A percentile compares a stretch with the other conserved stretches of the same genome.
Conservation (phyloP, 2,329 filamentous ascomycete species). For the Diplodia intermedia region DNA sequence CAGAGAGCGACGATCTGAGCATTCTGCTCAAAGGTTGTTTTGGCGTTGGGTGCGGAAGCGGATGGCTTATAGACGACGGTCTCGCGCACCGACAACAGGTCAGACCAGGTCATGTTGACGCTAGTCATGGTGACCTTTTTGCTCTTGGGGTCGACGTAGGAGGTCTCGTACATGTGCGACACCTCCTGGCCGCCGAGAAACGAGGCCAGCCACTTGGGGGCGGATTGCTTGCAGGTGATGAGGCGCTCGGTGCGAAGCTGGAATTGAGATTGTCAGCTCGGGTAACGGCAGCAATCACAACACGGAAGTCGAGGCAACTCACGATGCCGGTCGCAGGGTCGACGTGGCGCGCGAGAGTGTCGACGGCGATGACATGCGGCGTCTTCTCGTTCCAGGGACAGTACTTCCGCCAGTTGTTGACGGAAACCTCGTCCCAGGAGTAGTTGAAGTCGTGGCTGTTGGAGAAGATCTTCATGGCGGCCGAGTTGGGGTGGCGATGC, state of each 20-base stretch:
- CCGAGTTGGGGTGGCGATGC: constrained; percentile 34
- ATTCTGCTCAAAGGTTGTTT: constrained; percentile 85
- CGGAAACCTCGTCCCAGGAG: constrained; percentile 97
- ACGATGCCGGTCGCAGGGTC: constrained; percentile 71
- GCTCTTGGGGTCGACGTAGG: constrained; percentile 82
- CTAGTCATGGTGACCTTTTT: constrained; percentile 97
- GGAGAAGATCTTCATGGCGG: constrained; percentile 90
- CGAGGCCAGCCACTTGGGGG: constrained; percentile 80
- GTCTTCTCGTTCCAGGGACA: constrained; percentile 98
- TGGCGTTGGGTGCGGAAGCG: constrained; percentile 56
- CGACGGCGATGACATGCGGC: constrained; percentile 94
- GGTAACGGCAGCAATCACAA: not conserved
- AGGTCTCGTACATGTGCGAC: constrained; percentile 92
- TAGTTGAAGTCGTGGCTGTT: constrained; percentile 92
- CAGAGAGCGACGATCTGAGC: constrained; percentile 93
- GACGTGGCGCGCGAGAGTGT: constrained; percentile 79
- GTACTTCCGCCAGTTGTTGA: constrained; percentile 98
- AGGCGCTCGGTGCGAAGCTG: constrained; percentile 74
- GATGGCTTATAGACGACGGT: constrained; percentile 83
- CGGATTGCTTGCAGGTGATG: constrained; percentile 68
- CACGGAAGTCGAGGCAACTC: constrained; percentile 45
- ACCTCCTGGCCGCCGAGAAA: constrained; percentile 81
- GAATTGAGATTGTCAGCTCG: constrained; percentile 20
- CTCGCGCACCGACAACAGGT: constrained; percentile 89
- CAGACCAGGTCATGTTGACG: constrained; percentile 91